Evolutionary conservation across 306 rosid species (phyloP).

Genomic region (Ammopiptanthus mongolicus): DNA sequence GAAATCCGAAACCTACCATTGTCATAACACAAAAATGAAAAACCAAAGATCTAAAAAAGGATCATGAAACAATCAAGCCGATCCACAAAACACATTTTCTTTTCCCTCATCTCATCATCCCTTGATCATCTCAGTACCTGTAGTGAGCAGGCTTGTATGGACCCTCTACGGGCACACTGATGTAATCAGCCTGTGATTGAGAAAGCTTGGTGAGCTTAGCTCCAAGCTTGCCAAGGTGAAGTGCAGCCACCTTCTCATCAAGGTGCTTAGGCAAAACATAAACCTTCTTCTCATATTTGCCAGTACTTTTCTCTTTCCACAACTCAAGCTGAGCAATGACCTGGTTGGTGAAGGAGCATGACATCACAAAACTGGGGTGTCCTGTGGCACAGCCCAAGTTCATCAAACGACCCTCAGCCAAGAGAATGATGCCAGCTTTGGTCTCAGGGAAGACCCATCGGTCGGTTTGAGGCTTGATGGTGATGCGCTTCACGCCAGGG

Average conservation of each 20-base stretch:
- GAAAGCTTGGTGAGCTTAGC: constrained; percentile 87
- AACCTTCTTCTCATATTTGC: constrained; percentile 91
- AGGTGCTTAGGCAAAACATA: constrained; percentile 93
- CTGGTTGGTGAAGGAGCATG: constrained; percentile 99
- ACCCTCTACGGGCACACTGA: constrained; percentile 85
- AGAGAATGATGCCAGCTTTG: constrained; percentile 61
- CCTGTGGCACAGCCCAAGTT: constrained; percentile 99
- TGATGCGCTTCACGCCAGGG: constrained; percentile 89
- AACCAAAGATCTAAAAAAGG: background rate
- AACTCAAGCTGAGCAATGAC: constrained; percentile 97
- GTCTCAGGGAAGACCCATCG: constrained; percentile 96
- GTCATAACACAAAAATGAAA: constrained; percentile 14
- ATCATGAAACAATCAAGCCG: constrained; percentile 21
- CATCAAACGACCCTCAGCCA: constrained; percentile 97
- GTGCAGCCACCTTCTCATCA: constrained; percentile 98
- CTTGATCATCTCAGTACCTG: constrained; percentile 61
- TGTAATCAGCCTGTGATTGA: constrained; percentile 82
- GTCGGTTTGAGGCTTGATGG: constrained; percentile 97
- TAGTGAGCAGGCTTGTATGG: constrained; percentile 93
- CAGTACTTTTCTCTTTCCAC: constrained; percentile 73
- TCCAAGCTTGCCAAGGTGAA: constrained; percentile 94
- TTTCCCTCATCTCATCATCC: background rate
- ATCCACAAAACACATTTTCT: background rate
- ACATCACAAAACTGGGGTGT: constrained; percentile 99
- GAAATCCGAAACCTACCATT: constrained; percentile 26